Evolutionary conservation across 1,139 yeast species (phyloP).

Genomic region (Protomyces inundatus): DNA sequence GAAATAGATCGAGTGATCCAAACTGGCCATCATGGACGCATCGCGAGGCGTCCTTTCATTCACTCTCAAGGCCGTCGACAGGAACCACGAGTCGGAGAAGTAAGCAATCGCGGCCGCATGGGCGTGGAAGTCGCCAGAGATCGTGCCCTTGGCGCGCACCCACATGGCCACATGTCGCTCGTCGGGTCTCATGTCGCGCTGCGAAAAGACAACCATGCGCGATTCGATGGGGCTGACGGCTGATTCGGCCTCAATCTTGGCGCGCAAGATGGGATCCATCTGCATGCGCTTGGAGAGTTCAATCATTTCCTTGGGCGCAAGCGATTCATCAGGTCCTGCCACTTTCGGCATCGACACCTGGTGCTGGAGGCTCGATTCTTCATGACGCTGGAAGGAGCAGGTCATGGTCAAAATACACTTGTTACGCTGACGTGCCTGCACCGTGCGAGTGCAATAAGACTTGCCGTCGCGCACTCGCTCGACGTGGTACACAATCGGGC

Average conservation of each 20-base stretch:
- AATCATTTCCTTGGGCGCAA: conserved; percentile 15
- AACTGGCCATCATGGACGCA: conserved; percentile 51
- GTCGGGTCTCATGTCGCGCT: conserved; percentile 16
- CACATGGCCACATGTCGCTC: conserved; percentile 44
- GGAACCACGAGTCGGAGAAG: conserved; percentile 55
- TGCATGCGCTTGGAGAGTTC: neutral
- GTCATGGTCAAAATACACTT: conserved; percentile 51
- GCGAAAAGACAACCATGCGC: conserved; percentile 13
- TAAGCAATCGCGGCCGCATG: conserved; percentile 60
- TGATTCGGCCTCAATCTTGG: neutral
- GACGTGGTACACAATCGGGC: conserved; percentile 58
- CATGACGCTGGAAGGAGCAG: conserved; percentile 46
- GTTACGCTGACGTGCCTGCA: conserved; percentile 53
- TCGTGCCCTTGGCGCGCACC: conserved; percentile 43
- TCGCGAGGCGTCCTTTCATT: conserved; percentile 44
- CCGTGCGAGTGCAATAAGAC: conserved; percentile 54
- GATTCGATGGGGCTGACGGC: conserved; percentile 6
- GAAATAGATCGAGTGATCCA: conserved; percentile 52
- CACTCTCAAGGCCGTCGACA: conserved; percentile 49
- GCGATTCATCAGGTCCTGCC: conserved; percentile 30
- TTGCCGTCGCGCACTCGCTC: conserved; percentile 51
- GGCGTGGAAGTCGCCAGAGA: conserved; percentile 40
- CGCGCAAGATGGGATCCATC: neutral
- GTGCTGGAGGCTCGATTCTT: conserved; percentile 29
- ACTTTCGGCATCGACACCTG: conserved; percentile 38